These are phyloP conservation scores for Chamaenerion angustifolium DNA, from an alignment of 345 rosid species.

Conservation along the genomic window DNA sequence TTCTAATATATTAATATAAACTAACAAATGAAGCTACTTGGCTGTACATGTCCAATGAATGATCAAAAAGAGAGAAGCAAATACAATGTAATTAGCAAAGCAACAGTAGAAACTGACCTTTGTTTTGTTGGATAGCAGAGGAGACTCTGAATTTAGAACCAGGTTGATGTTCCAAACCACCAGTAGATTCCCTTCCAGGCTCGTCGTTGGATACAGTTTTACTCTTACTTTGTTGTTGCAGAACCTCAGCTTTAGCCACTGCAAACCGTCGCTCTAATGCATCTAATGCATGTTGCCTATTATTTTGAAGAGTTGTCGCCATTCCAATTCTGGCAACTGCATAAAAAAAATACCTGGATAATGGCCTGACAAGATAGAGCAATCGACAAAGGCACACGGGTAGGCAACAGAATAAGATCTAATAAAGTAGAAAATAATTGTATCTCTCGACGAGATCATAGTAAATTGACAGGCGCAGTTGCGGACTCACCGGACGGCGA, in stretches of 20 bases:
- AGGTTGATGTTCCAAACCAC: not conserved
- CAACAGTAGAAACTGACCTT: not conserved
- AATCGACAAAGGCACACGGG: no score
- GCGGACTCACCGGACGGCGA: no score
- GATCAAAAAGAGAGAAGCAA: not conserved
- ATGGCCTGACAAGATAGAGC: no score
- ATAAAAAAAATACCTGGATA: no score
- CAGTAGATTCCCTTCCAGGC: not conserved
- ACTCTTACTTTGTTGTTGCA: slow-evolving; percentile 1
- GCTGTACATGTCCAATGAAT: not conserved
- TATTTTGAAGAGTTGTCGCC: not conserved
- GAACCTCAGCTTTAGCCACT: slow-evolving; percentile 9
- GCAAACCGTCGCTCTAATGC: slow-evolving; percentile 11
- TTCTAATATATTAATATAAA: not conserved
- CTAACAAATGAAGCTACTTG: no score
- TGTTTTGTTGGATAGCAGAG: not conserved
- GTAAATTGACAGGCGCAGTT: no score
- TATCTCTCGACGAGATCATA: no score
- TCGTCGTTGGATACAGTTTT: slow-evolving; percentile 4
- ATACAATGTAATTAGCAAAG: not conserved
- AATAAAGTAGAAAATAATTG: no score
- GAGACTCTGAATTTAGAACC: not conserved
- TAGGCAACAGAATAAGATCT: no score
- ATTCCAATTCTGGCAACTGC: not conserved
- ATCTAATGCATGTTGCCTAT: slow-evolving; percentile 6